A percentile compares a stretch with the other conserved stretches of the same genome.
Evolutionary conservation across 1,284 basidiomycete genomes (phyloP).

Genomic region (Cystobasidium slooffiae): DNA sequence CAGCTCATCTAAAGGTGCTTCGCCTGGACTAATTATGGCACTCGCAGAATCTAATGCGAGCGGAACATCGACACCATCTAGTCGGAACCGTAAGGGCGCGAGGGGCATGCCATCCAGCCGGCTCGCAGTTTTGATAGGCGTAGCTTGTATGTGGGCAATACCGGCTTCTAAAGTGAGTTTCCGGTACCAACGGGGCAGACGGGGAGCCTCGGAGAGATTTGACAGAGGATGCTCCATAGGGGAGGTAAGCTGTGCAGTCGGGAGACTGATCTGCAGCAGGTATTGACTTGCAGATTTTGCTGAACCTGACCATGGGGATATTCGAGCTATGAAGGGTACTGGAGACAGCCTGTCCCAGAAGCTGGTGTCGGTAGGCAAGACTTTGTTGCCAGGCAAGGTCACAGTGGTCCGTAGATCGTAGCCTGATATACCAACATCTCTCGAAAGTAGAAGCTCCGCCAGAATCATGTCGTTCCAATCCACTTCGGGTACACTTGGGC

Average conservation of each 20-base stretch:
- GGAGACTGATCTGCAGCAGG: conserved; percentile 74
- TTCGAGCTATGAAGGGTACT: conserved; percentile 3
- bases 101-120: conserved; percentile 23
- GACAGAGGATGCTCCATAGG: conserved; percentile 79
- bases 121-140: not conserved
- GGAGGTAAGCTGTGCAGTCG: conserved; percentile 76
- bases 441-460: conserved; percentile 15
- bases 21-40: not conserved
- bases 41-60: not conserved
- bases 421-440: conserved; percentile 1
- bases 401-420: conserved; percentile 18
- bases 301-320: not conserved
- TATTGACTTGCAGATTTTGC: conserved; percentile 64
- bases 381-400: not conserved
- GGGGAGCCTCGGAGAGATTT: conserved; percentile 67
- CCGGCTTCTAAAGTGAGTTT: conserved; percentile 31
- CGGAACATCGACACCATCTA: conserved; percentile 19
- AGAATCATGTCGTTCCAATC: not conserved
- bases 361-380: conserved; percentile 21
- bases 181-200: conserved; percentile 70
- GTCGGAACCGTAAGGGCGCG: not conserved
- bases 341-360: conserved; percentile 13
- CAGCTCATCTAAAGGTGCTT: not conserved
- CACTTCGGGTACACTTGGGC: conserved; percentile 22
- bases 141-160: conserved; percentile 13